Percentiles rank a stretch among this genome's conserved stretches.
Conservation (phyloP, 148 eudicot species). For the Rheum nobile region DNA sequence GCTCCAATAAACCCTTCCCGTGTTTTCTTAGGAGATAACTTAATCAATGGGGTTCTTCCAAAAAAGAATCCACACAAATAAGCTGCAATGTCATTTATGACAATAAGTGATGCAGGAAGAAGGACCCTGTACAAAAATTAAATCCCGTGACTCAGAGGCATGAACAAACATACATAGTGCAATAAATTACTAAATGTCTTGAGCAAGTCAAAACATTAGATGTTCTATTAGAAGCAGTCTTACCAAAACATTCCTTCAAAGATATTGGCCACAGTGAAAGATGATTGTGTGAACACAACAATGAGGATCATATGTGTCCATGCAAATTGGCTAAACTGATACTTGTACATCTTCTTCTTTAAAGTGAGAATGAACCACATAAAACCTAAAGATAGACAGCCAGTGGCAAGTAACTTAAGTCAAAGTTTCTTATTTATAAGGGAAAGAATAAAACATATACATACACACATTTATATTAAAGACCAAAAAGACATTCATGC, state of each 20-base stretch:
- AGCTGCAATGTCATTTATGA: conserved; percentile 93
- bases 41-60: conserved; percentile 91
- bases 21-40: conserved; percentile 93
- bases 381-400: too few relatives aligned
- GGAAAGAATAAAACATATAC: not conserved
- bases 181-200: not conserved
- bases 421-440: not conserved
- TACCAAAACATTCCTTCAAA: conserved; percentile 98
- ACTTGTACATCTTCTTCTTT: too few relatives aligned
- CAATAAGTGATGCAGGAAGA: conserved; percentile 95
- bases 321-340: too few relatives aligned
- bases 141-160: conserved; percentile 1
- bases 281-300: conserved; percentile 88
- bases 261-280: conserved; percentile 92
- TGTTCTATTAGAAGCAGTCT: conserved; percentile 1
- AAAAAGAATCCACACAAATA: conserved; percentile 92
- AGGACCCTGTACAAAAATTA: conserved; percentile 68
- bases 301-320: conserved; percentile 99
- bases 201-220: not conserved
- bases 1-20: conserved; percentile 99
- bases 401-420: conserved; percentile 15
- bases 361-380: too few relatives aligned
- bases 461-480: not conserved
- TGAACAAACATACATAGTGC: not conserved
- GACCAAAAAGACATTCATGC: not conserved